Evolutionary conservation across 2,329 filamentous ascomycete species (phyloP).

Genomic region (Colletotrichum simmondsii): DNA sequence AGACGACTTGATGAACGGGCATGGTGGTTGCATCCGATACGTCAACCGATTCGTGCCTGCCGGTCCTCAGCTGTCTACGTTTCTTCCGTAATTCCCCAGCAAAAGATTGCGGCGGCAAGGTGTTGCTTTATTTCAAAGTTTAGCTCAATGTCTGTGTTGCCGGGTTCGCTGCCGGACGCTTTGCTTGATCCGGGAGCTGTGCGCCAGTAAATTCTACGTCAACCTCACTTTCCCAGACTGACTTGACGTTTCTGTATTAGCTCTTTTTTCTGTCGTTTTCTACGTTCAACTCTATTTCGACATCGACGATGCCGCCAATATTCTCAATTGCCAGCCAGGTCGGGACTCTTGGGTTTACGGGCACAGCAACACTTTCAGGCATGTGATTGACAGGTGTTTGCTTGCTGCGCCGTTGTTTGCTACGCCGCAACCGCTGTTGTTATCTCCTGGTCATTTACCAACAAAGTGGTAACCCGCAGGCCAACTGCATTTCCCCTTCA

Average conservation of each 20-base stretch:
- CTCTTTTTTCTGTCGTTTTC: slow-evolving; percentile 3
- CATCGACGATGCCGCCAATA: not conserved
- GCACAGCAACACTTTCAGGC: not conserved
- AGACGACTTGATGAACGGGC: slow-evolving; percentile 8
- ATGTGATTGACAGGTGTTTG: not conserved
- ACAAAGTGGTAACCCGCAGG: slow-evolving; percentile 22
- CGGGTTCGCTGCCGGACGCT: not conserved
- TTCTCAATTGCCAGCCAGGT: not conserved
- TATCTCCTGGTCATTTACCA: slow-evolving; percentile 31
- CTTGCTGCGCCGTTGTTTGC: not conserved
- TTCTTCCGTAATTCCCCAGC: not conserved
- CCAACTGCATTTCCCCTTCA: not conserved
- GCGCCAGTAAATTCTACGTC: not conserved
- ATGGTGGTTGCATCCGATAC: not conserved
- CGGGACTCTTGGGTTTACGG: not conserved
- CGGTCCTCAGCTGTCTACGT: not conserved
- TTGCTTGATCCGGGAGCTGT: slow-evolving; percentile 10
- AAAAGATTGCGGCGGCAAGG: slow-evolving; percentile 2
- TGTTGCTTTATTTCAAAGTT: not conserved
- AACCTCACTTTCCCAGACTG: not conserved
- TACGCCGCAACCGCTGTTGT: slow-evolving; percentile 6
- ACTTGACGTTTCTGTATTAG: slow-evolving; percentile 20
- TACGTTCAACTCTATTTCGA: slow-evolving; percentile 31
- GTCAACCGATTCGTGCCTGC: not conserved
- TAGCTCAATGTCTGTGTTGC: slow-evolving; percentile 11